Evolutionary conservation across 495 filamentous ascomycete species (phyloP).

Genomic region (Aspergillus kassunensis): DNA sequence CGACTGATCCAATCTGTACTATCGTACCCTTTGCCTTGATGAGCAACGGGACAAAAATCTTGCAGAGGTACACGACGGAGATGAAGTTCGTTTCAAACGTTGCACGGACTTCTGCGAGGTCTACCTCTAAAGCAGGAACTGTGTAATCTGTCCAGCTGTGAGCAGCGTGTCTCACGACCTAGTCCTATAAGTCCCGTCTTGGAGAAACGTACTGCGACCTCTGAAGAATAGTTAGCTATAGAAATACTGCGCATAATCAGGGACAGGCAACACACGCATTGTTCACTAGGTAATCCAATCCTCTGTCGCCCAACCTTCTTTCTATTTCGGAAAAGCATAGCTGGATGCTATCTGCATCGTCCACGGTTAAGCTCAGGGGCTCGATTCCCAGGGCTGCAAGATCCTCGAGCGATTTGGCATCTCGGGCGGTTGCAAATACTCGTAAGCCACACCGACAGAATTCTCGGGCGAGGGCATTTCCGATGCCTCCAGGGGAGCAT

Average conservation of each 20-base stretch:
- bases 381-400: slow-evolving; percentile 47
- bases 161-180: neutral
- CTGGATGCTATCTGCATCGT: slow-evolving; percentile 43
- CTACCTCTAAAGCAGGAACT: slow-evolving; percentile 55
- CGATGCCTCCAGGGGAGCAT: slow-evolving; percentile 56
- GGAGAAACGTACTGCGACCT: slow-evolving; percentile 34
- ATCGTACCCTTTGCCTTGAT: slow-evolving; percentile 58
- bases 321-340: slow-evolving; percentile 41
- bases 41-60: slow-evolving; percentile 54
- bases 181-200: neutral
- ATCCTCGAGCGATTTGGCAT: slow-evolving; percentile 43
- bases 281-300: slow-evolving; percentile 57
- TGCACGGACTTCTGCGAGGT: slow-evolving; percentile 45
- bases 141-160: slow-evolving; percentile 46
- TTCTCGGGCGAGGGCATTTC: slow-evolving; percentile 53
- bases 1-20: slow-evolving; percentile 57
- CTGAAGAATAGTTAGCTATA: slow-evolving; percentile 21
- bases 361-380: slow-evolving; percentile 51
- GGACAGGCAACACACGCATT: slow-evolving; percentile 48
- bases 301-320: slow-evolving; percentile 36
- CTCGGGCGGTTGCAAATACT: slow-evolving; percentile 56
- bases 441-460: slow-evolving; percentile 49
- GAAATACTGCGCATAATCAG: neutral
- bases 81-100: slow-evolving; percentile 60
- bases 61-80: slow-evolving; percentile 56